These are phyloP conservation scores for Teratosphaeria nubilosa DNA, from an alignment of 2,329 filamentous ascomycete species.

Conservation along the genomic window DNA sequence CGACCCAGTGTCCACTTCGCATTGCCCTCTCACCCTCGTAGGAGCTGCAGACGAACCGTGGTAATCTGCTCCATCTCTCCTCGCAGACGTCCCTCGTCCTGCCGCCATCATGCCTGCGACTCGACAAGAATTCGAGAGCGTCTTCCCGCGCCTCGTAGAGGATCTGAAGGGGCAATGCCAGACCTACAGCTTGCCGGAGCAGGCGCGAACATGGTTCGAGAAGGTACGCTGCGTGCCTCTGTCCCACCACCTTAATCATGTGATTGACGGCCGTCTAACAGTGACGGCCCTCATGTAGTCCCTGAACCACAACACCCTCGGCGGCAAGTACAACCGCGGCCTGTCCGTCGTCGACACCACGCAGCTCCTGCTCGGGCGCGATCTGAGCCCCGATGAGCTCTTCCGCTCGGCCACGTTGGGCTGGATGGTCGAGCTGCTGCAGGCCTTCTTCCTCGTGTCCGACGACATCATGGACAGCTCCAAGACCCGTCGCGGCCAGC, in stretches of 20 bases:
- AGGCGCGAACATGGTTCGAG: constrained; percentile 79
- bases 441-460: constrained; percentile 96
- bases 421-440: constrained; percentile 96
- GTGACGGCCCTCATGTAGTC: constrained; percentile 42
- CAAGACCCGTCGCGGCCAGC: constrained; percentile 85
- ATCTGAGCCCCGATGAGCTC: constrained; percentile 72
- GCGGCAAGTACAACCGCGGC: constrained; percentile 97
- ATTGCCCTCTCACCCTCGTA: neutral
- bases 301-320: constrained; percentile 75
- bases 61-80: neutral
- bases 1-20: neutral
- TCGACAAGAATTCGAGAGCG: constrained; percentile 75
- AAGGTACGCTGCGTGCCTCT: constrained; percentile 43
- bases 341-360: constrained; percentile 94
- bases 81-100: neutral
- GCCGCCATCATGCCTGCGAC: constrained; percentile 54
- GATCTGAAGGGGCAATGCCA: constrained; percentile 70
- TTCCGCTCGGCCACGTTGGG: constrained; percentile 80
- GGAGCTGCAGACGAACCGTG: neutral
- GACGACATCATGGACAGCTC: constrained; percentile 98
- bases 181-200: constrained; percentile 71
- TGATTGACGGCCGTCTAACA: constrained; percentile 13
- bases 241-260: neutral
- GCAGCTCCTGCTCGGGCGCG: constrained; percentile 62
- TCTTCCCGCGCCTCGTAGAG: constrained; percentile 78